Conservation (phyloP, 1,139 yeast species). For the Saccharomycopsis crataegensis region DNA sequence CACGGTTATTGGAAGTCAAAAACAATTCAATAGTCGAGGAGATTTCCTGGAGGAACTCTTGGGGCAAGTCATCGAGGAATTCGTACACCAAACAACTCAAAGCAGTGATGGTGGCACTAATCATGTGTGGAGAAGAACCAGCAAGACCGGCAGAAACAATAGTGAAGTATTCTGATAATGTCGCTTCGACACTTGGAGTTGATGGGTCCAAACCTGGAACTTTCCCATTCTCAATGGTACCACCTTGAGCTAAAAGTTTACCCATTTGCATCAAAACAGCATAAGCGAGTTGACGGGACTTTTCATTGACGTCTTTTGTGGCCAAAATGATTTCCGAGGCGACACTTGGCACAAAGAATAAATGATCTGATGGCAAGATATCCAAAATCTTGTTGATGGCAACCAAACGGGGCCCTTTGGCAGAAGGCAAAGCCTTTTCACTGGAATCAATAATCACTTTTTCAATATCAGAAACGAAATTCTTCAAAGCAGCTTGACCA, state of each 20-base stretch:
- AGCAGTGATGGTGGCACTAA: constrained; percentile 91
- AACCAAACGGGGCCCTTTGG: constrained; percentile 72
- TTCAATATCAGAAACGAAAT: constrained; percentile 53
- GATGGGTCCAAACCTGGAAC: constrained; percentile 59
- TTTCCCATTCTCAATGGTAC: constrained; percentile 54
- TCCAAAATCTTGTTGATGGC: constrained; percentile 58
- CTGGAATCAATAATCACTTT: constrained; percentile 51
- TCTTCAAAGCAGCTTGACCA: constrained; percentile 48
- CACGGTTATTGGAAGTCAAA: constrained; percentile 84
- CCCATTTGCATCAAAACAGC: constrained; percentile 77
- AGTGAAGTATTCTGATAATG: constrained; percentile 75
- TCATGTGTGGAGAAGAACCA: constrained; percentile 90
- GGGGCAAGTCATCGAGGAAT: constrained; percentile 57
- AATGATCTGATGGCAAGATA: constrained; percentile 51
- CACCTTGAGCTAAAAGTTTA: constrained; percentile 60
- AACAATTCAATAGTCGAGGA: constrained; percentile 86
- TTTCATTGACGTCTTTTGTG: constrained; percentile 91
- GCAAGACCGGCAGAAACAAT: constrained; percentile 96
- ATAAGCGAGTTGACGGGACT: constrained; percentile 79
- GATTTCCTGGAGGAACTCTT: constrained; percentile 59
- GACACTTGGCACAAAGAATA: constrained; percentile 72
- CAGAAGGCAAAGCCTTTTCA: constrained; percentile 58
- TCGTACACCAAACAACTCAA: constrained; percentile 82
- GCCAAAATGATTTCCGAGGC: constrained; percentile 84
- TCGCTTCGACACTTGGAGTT: constrained; percentile 56